These are phyloP conservation scores for Pterocarpus santalinus DNA, from an alignment of 306 rosid genomes.

Conservation along the genomic window DNA sequence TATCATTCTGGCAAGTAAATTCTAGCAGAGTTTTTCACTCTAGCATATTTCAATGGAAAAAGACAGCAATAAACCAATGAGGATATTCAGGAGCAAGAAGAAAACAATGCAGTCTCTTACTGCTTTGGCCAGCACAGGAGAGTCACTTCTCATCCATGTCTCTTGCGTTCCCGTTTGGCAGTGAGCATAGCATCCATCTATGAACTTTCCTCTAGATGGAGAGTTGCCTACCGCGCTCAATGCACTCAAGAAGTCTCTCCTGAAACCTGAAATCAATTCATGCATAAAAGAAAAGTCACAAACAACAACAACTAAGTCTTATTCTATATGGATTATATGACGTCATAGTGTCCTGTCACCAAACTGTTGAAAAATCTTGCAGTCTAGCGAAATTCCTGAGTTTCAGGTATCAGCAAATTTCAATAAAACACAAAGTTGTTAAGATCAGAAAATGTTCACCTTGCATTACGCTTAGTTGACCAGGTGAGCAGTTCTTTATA, in stretches of 20 bases:
- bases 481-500: constrained; percentile 65
- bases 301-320: no score
- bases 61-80: neutral
- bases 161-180: constrained; percentile 94
- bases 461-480: constrained; percentile 75
- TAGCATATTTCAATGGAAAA: no score
- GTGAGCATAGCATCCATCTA: constrained; percentile 91
- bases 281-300: neutral
- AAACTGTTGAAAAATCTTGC: neutral
- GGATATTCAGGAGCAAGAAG: neutral
- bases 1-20: no score
- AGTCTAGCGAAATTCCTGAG: neutral
- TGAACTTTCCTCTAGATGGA: constrained; percentile 67
- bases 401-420: constrained; percentile 21
- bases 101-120: constrained; percentile 56
- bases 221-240: constrained; percentile 49
- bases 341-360: neutral
- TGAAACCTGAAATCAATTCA: constrained; percentile 63
- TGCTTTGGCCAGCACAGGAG: constrained; percentile 67
- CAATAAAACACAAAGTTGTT: neutral
- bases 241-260: constrained; percentile 75
- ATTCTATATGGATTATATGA: no score
- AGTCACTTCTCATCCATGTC: constrained; percentile 82
- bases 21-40: no score
- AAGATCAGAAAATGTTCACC: constrained; percentile 51